Base-by-base conservation (phyloP, 2,329 filamentous ascomycete genomes). In the Verticillium klebahnii region DNA sequence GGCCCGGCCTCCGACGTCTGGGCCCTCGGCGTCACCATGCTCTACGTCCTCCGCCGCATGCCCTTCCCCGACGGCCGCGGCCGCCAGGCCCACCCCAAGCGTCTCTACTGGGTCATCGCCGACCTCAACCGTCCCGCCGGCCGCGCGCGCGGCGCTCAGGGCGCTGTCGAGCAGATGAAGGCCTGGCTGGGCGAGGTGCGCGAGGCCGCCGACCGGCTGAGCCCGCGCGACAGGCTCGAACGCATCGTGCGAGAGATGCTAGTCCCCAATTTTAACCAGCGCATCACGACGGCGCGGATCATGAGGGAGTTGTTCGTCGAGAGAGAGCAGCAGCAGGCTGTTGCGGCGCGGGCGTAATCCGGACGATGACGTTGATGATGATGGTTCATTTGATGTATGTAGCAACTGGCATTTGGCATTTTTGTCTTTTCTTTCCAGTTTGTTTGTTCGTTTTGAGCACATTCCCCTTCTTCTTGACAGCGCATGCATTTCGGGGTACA, bases 21-120 rank as follows among this genome's bases (percentile, higher is more conserved):
- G 84, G 84, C 83, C 0, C 73, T 87, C 34, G 84, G 84, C 56
- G 77, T 87, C 58, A 85, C 83, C 34, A 86, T 87, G 84, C 76
- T 87, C 23, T 87, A 87, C 64, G 79, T 85, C 5, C 70, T 87
- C 60, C 76, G 78, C 65, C 84, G 83, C 71, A 83, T 86, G 39
- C 68, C 79, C 0, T 83, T 85, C 61, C 84, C 84, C 1, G 84
- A 86, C 64, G 73, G 77, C 37, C 79, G 84, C 23, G 80, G 77
- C 3, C 72, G 79, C 31, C 77, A 77, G 59, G 75, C 77, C 1
- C 80, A 83, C 62, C 77, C 79, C 0, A 77, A 77, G 61, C 80
- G 81, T 32, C 72, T 86, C 23, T 85, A 85, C 72, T 87, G 84
- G 84, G 75, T 79, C 68, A 86, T 87, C 64, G 82, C 82, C 1